Conservation (phyloP, 2,329 filamentous ascomycete genomes). For the Botrytis cinerea region DNA sequence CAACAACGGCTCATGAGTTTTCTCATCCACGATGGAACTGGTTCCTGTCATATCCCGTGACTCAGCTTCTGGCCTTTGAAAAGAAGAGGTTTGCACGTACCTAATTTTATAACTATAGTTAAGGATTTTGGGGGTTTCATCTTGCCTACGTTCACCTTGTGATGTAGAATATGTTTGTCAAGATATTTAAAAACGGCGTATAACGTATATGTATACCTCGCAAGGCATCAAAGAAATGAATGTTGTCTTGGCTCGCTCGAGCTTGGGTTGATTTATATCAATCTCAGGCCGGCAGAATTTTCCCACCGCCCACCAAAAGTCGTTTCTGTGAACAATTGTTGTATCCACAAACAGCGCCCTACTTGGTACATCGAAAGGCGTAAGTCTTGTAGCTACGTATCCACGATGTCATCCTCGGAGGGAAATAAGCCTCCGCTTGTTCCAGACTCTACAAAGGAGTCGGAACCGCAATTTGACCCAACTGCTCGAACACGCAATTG, state of each 20-base stretch:
- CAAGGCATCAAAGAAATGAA: constrained; percentile 7
- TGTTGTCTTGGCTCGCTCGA: not conserved
- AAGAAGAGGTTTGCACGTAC: constrained; percentile 43
- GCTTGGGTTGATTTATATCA: not conserved
- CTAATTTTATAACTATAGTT: constrained; percentile 70
- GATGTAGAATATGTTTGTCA: not conserved
- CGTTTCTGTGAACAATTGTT: not conserved
- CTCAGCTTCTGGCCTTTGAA: constrained; percentile 6
- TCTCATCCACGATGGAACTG: constrained; percentile 97
- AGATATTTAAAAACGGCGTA: not conserved
- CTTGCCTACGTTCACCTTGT: constrained; percentile 27
- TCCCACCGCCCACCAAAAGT: constrained; percentile 16
- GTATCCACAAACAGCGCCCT: not conserved
- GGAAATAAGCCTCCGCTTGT: constrained; percentile 20
- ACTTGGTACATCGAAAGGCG: not conserved
- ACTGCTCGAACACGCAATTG: constrained; percentile 23
- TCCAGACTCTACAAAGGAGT: not conserved
- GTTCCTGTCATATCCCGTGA: constrained; percentile 64
- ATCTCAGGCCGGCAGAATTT: constrained; percentile 12
- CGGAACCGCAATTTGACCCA: constrained; percentile 15
- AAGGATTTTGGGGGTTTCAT: constrained; percentile 58
- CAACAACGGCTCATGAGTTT: constrained; percentile 87
- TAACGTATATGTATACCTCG: not conserved
- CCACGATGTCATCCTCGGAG: constrained; percentile 12
- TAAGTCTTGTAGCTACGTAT: not conserved